Conservation (phyloP, 495 filamentous ascomycete genomes). For the Neurospora sp. region DNA sequence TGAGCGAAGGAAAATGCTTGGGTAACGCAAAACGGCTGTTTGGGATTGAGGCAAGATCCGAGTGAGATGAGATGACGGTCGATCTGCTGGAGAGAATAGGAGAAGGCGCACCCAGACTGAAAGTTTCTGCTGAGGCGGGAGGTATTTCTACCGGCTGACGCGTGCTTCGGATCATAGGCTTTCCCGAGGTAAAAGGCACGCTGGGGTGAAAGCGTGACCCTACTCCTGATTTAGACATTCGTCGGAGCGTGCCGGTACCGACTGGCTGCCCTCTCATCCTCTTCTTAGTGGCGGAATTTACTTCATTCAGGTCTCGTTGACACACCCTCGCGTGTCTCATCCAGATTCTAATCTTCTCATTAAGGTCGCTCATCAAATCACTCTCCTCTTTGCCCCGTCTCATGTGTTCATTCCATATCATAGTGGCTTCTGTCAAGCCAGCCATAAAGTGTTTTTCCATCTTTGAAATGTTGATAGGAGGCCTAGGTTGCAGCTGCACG, state of each 20-base stretch:
- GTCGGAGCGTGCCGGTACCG: not conserved
- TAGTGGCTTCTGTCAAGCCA: slow-evolving; percentile 9
- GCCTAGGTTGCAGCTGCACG: not conserved
- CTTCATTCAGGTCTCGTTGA: not conserved
- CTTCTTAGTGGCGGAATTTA: not conserved
- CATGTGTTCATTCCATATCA: slow-evolving; percentile 18
- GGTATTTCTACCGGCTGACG: not conserved
- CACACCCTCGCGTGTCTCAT: slow-evolving; percentile 10
- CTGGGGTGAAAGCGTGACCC: not conserved
- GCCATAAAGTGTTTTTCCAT: not conserved
- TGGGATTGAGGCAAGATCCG: not conserved
- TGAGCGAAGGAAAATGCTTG: not conserved
- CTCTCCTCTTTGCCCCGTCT: slow-evolving; percentile 7
- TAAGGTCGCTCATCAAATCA: not conserved
- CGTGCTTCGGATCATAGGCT: not conserved
- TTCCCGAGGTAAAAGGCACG: not conserved
- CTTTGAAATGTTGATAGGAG: not conserved
- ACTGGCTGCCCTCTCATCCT: slow-evolving; percentile 8
- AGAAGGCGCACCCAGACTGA: not conserved
- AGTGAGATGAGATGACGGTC: not conserved
- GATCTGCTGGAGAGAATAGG: not conserved
- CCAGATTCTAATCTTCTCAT: slow-evolving; percentile 3
- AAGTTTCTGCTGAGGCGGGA: not conserved
- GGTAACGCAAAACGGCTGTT: not conserved
- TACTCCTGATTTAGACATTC: not conserved